phyloP scores from a whole-genome alignment of 148 eudicot species.

The Vaccinium darrowii region DNA sequence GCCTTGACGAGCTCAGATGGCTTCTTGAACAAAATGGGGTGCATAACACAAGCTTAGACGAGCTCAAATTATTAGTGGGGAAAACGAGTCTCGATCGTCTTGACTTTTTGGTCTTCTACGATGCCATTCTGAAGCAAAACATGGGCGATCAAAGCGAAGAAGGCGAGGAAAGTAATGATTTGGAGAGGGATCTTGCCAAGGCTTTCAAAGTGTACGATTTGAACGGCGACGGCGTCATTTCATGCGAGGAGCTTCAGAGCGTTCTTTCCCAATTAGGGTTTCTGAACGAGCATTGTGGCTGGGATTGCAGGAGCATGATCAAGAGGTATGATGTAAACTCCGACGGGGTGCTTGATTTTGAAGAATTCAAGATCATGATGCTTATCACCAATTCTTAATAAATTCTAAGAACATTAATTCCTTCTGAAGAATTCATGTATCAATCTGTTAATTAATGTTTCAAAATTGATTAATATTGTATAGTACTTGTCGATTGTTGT shows the following conservation, averaged over 20 bases:
- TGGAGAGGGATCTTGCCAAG: conserved; percentile 34
- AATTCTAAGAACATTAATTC: neutral
- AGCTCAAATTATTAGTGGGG: conserved; percentile 37
- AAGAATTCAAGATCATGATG: conserved; percentile 83
- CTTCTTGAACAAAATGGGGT: conserved; percentile 40
- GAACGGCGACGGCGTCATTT: conserved; percentile 62
- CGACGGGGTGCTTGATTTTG: conserved; percentile 68
- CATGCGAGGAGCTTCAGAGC: conserved; percentile 51
- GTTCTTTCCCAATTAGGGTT: conserved; percentile 51
- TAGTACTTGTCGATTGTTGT: too few relatives aligned
- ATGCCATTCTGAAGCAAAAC: conserved; percentile 18
- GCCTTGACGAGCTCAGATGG: conserved; percentile 49
- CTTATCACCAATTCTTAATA: conserved; percentile 3
- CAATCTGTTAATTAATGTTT: neutral
- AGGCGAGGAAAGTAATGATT: neutral
- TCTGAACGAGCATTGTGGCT: conserved; percentile 31
- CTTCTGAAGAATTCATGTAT: neutral
- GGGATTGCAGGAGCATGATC: conserved; percentile 52
- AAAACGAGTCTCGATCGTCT: conserved; percentile 29
- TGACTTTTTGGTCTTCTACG: conserved; percentile 43
- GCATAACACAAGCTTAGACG: conserved; percentile 22
- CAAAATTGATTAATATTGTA: too few relatives aligned
- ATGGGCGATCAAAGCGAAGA: neutral
- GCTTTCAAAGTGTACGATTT: conserved; percentile 35
- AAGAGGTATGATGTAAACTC: conserved; percentile 49